phyloP scores from a whole-genome alignment of 257 asterid species.

The Solanum habrochaites region DNA sequence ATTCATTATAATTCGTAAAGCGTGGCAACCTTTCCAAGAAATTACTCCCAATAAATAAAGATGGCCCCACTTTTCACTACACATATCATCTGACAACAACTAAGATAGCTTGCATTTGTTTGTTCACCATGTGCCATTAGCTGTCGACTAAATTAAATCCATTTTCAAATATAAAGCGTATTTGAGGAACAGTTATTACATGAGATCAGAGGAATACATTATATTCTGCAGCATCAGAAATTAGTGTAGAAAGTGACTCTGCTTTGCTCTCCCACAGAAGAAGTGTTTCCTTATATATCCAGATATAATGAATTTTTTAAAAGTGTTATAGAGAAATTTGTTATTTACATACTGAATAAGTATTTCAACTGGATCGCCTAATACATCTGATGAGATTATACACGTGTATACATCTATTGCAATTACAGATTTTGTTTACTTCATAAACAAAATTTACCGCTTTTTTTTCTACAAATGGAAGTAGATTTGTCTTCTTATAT shows the following conservation, averaged over 20 bases:
- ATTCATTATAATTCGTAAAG: background rate
- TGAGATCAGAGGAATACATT: background rate
- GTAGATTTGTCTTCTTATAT: background rate
- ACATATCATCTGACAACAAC: background rate
- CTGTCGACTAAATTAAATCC: background rate
- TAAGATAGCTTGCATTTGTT: background rate
- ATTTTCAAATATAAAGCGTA: background rate
- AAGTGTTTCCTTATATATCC: background rate
- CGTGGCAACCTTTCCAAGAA: background rate
- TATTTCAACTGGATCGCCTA: background rate
- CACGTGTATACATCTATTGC: background rate
- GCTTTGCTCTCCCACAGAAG: background rate
- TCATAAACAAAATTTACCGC: background rate
- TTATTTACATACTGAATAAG: background rate
- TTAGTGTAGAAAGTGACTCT: background rate
- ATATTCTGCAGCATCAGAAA: background rate
- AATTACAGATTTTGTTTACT: background rate
- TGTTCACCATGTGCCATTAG: background rate
- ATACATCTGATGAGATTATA: background rate
- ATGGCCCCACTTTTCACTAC: background rate
- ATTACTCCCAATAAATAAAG: background rate
- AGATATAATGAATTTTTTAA: background rate
- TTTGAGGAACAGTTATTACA: background rate
- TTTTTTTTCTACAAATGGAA: background rate
- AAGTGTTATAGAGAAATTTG: background rate